phyloP scores from a whole-genome alignment of 2,329 filamentous ascomycete species.

The Beauveria bassiana region DNA sequence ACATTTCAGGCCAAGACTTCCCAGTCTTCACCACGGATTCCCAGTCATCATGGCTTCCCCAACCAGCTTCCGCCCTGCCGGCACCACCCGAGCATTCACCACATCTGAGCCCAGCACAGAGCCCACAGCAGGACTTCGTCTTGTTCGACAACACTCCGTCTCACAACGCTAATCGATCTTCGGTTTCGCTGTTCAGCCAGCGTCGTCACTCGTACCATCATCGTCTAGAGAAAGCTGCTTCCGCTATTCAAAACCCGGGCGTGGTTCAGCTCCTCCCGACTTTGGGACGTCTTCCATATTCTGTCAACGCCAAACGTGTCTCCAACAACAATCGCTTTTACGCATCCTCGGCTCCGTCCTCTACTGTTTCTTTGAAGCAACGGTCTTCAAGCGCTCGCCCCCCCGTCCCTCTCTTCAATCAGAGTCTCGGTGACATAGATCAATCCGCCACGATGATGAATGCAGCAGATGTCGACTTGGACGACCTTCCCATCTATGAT shows the following conservation, averaged over 20 bases:
- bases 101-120: slow-evolving; percentile 39
- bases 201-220: slow-evolving; percentile 42
- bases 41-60: slow-evolving; percentile 73
- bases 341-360: slow-evolving; percentile 58
- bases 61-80: slow-evolving; percentile 56
- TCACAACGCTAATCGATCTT: slow-evolving; percentile 29
- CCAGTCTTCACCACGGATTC: slow-evolving; percentile 79
- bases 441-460: slow-evolving; percentile 38
- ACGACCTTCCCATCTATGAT: slow-evolving; percentile 51
- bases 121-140: slow-evolving; percentile 65
- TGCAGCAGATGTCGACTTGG: slow-evolving; percentile 47
- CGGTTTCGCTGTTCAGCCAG: slow-evolving; percentile 32
- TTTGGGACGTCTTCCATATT: slow-evolving; percentile 47
- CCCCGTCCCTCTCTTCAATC: slow-evolving; percentile 64
- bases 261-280: slow-evolving; percentile 52
- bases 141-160: slow-evolving; percentile 55
- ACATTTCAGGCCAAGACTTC: slow-evolving; percentile 58
- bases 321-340: slow-evolving; percentile 54
- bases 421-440: slow-evolving; percentile 46
- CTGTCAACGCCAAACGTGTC: slow-evolving; percentile 51
- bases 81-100: slow-evolving; percentile 51
- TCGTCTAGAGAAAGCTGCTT: slow-evolving; percentile 30
- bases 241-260: slow-evolving; percentile 48
- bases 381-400: slow-evolving; percentile 49
- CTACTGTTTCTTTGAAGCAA: slow-evolving; percentile 49